Evolutionary conservation across 1,139 yeast species (phyloP), one percentile per base, ranked within the genome.

Genomic region (Saccharomyces hybrid): DNA sequence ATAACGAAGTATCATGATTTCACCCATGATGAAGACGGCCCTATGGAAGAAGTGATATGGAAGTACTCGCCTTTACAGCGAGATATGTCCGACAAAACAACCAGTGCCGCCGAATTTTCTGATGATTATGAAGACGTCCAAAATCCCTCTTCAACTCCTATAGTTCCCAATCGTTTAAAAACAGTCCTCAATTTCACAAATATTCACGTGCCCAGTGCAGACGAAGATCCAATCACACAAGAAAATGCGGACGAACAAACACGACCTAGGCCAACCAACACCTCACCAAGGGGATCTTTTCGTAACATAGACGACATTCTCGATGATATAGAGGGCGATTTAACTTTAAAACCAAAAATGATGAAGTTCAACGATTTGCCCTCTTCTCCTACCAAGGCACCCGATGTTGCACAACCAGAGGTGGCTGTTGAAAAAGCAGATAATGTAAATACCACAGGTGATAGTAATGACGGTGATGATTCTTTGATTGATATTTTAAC

Each of bases 21-120:
- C 4, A 34, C n/a, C 3, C 42, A 34, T n/a, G 47, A 50, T 25
- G 61, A 56, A 11, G 60, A 57, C 23, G 57, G 54, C 2, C 64
- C 64, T n/a, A 56, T 64, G n/a, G 67, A 64, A 51, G 65, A 66
- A 53, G 70, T 68, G 2, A 61, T 67, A 8, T 68, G 71, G 71
- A 59, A 58, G 31, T 64, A 63, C 46, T 61, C 64, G 11, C 71
- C 71, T 2, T 49, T 46, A 2, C 55, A 57, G 34, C 57, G 56
- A 44, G 59, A 56, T 26, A 53, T 51, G 14, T 53, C 57, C 2
- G 65, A 58, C 28, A 55, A 55, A 46, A 51, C 58, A 1, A 47
- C 51, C 8, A 59, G 60, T 31, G 55, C 58, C 38, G 56, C 58
- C 46, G 59, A 59, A 4, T 53, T 56, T 26, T 53, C 61, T 23